These are phyloP conservation scores for Globisporangium takayamanum DNA, from an alignment of 352 stramenopile genomes.

Conservation along the genomic window DNA sequence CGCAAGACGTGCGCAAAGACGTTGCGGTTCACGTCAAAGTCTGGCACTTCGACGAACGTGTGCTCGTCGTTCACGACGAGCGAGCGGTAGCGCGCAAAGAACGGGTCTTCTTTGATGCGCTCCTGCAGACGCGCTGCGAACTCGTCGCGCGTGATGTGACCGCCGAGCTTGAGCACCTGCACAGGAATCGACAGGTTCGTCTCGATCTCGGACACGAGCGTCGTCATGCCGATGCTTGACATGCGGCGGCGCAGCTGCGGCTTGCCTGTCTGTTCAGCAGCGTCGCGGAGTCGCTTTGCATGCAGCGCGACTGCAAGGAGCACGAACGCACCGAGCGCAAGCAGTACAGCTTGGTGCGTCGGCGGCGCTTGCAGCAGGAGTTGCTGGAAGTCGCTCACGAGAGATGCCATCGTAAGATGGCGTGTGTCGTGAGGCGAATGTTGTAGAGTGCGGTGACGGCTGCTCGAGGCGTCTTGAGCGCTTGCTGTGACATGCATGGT, in stretches of 20 bases:
- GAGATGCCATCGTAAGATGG: background rate
- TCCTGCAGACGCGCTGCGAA: slow-evolving; percentile 44
- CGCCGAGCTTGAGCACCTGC: slow-evolving; percentile 49
- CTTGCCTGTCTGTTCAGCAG: slow-evolving; percentile 8
- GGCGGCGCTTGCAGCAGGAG: slow-evolving; percentile 13
- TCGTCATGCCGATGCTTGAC: slow-evolving; percentile 65
- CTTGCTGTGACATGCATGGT: no score
- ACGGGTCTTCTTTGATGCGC: slow-evolving; percentile 44
- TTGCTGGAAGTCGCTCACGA: slow-evolving; percentile 4
- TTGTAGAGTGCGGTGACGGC: background rate
- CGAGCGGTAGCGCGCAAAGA: slow-evolving; percentile 69
- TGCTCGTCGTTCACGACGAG: slow-evolving; percentile 35
- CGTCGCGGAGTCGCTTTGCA: slow-evolving; percentile 2
- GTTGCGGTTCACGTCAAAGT: slow-evolving; percentile 50
- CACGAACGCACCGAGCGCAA: slow-evolving; percentile 14
- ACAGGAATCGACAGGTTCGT: slow-evolving; percentile 77
- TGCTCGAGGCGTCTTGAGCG: background rate
- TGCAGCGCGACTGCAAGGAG: slow-evolving; percentile 14
- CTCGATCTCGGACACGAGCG: slow-evolving; percentile 61
- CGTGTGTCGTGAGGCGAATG: background rate
- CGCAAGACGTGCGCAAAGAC: slow-evolving; percentile 49
- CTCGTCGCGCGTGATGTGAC: slow-evolving; percentile 32
- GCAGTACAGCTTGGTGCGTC: slow-evolving; percentile 14
- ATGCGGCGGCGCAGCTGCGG: slow-evolving; percentile 46
- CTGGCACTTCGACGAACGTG: slow-evolving; percentile 51